Conservation (phyloP, 1,139 yeast species). For the Suhomyces anneliseae region DNA sequence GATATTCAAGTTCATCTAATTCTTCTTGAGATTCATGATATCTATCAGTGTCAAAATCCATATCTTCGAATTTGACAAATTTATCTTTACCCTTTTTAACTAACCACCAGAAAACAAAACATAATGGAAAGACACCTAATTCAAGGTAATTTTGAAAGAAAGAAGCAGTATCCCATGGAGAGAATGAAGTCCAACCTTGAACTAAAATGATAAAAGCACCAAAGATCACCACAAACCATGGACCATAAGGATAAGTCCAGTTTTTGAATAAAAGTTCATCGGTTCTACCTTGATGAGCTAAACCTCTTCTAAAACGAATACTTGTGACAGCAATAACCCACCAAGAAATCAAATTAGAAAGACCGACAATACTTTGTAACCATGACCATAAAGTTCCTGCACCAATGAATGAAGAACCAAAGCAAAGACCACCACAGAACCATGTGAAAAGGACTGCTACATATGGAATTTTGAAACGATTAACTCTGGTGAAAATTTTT, state of each 20-base stretch:
- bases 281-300: slow-evolving; percentile 36
- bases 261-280: slow-evolving; percentile 36
- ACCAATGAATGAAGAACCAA: slow-evolving; percentile 45
- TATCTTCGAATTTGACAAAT: slow-evolving; percentile 49
- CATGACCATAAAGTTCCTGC: slow-evolving; percentile 47
- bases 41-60: slow-evolving; percentile 65
- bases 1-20: slow-evolving; percentile 34
- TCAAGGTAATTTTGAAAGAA: slow-evolving; percentile 43
- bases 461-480: slow-evolving; percentile 39
- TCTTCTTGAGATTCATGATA: slow-evolving; percentile 56
- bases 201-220: slow-evolving; percentile 39
- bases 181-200: slow-evolving; percentile 54
- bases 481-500: slow-evolving; percentile 33
- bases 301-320: slow-evolving; percentile 41
- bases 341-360: slow-evolving; percentile 46
- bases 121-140: slow-evolving; percentile 38
- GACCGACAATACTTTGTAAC: slow-evolving; percentile 46
- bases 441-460: slow-evolving; percentile 43
- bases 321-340: slow-evolving; percentile 42
- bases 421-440: slow-evolving; percentile 44
- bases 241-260: slow-evolving; percentile 47
- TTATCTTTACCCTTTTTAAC: slow-evolving; percentile 46
- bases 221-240: slow-evolving; percentile 37
- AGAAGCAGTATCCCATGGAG: slow-evolving; percentile 42
- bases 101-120: slow-evolving; percentile 45